These are phyloP conservation scores for Fusarium longipes DNA, from an alignment of 2,329 filamentous ascomycete genomes.

Conservation along the genomic window DNA sequence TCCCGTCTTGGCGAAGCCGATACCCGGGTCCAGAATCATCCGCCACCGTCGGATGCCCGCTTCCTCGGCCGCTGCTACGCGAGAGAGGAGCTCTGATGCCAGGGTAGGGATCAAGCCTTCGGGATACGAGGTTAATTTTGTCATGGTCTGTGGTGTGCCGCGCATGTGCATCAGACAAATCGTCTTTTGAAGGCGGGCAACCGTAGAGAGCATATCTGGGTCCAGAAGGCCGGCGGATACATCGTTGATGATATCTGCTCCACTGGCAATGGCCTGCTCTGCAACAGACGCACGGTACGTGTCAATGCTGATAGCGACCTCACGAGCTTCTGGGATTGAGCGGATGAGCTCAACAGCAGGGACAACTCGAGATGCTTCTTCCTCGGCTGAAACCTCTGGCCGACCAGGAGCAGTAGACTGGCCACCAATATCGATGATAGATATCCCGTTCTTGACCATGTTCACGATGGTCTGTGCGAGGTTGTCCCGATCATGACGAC, in stretches of 20 bases:
- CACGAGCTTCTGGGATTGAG: constrained; percentile 68
- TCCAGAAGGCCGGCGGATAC: constrained; percentile 87
- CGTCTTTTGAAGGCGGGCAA: constrained; percentile 81
- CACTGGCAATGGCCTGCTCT: constrained; percentile 76
- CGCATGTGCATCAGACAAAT: constrained; percentile 94
- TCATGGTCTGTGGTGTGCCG: constrained; percentile 87
- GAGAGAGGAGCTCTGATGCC: constrained; percentile 72
- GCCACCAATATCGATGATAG: constrained; percentile 91
- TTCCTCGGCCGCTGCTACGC: constrained; percentile 78
- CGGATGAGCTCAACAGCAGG: constrained; percentile 83
- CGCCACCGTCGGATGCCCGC: constrained; percentile 92
- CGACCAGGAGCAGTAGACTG: constrained; percentile 89
- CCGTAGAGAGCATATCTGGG: constrained; percentile 81
- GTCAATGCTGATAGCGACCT: constrained; percentile 86
- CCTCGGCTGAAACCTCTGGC: constrained; percentile 72
- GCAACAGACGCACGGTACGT: constrained; percentile 92
- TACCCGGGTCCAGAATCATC: constrained; percentile 91
- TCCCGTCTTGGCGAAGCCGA: constrained; percentile 90
- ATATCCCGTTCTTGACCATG: constrained; percentile 77
- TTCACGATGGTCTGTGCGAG: constrained; percentile 68
- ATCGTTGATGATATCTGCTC: constrained; percentile 95
- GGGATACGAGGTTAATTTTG: constrained; percentile 73
- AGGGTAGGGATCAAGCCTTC: constrained; percentile 74
- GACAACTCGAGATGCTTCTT: constrained; percentile 82
- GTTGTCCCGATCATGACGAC: constrained; percentile 66